Percentiles rank a stretch among this genome's conserved stretches.
Conservation (phyloP, 1,284 basidiomycete genomes). For the Irpex sp. region DNA sequence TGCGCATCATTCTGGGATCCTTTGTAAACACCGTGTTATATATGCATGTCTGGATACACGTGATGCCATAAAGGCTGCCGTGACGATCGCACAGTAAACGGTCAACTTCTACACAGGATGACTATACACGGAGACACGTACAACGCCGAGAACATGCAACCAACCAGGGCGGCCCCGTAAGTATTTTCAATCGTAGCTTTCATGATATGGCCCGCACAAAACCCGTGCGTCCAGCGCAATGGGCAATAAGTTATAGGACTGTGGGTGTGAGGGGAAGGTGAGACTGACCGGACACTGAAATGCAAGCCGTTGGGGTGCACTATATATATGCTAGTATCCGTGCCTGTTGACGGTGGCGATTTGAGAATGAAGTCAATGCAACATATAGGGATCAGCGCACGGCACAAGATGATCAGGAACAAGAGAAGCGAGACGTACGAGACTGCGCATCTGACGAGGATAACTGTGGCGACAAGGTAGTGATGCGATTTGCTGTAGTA, state of each 20-base stretch:
- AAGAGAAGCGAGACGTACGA: too few relatives aligned
- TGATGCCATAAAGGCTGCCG: neutral
- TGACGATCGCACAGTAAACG: neutral
- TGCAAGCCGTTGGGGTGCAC: too few relatives aligned
- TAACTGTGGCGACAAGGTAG: too few relatives aligned
- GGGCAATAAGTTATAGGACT: neutral
- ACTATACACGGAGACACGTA: neutral
- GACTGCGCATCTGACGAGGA: too few relatives aligned
- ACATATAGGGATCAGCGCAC: too few relatives aligned
- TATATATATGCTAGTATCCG: too few relatives aligned
- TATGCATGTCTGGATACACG: neutral
- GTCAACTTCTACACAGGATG: neutral
- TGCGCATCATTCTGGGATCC: neutral
- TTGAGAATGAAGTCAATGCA: too few relatives aligned
- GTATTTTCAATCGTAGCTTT: neutral
- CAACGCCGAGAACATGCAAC: neutral
- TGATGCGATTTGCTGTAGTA: too few relatives aligned
- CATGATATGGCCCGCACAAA: neutral
- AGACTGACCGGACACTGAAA: too few relatives aligned
- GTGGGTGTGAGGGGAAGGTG: too few relatives aligned
- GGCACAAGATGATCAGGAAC: too few relatives aligned
- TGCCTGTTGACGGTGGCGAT: too few relatives aligned
- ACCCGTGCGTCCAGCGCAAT: neutral
- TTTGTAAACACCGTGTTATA: neutral
- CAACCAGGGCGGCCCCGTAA: neutral